Evolutionary conservation across 257 asterid genomes (phyloP), one percentile per base, ranked within the genome.

Genomic region (Striga asiatica): DNA sequence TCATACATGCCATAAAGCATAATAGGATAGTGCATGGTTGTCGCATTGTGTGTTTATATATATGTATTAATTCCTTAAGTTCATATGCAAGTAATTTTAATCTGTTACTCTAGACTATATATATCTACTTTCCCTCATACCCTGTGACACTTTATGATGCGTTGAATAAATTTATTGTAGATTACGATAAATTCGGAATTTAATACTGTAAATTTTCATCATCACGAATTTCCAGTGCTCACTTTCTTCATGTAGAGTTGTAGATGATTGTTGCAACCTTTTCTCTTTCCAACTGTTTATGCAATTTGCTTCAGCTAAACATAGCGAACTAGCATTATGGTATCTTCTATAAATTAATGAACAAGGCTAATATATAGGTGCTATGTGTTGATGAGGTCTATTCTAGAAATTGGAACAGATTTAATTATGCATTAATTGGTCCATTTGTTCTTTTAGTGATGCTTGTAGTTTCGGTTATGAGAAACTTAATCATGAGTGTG

Each of bases 371-470:
- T 37, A 28, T 27, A n/a, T 28, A 9, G 18, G 8, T 54, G 56
- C 48, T 34, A 42, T 43, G 14, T 47, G 8, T 28, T 42, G 42
- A 19, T 54, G 20, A 68, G 37, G 50, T 37, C 42, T 29, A 17
- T 20, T 49, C 48, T 35, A 22, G 8, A 38, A 38, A 38, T 2
- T 19, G 32, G 35, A 39, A 25, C 8, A 53, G 50, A 54, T 8
- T 24, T 2, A 22, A 60, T 66, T 20, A 24, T 64, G 13, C 32
- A 16, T 22, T 65, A 28, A 51, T 16, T 28, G 54, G 43, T 47
- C 18, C 55, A 43, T 13, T 25, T 66, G 45, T 32, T 60, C 9
- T 13, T 48, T 65, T 48, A 32, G 53, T 52, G 24, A 50, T 39
- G 11, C 13, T 3, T 48, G 32, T 27, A 2, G 3, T 27, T 27